Evolutionary conservation across 495 filamentous ascomycete genomes (phyloP), one percentile per base, ranked within the genome.

Genomic region (Astrocystis sublimbata): DNA sequence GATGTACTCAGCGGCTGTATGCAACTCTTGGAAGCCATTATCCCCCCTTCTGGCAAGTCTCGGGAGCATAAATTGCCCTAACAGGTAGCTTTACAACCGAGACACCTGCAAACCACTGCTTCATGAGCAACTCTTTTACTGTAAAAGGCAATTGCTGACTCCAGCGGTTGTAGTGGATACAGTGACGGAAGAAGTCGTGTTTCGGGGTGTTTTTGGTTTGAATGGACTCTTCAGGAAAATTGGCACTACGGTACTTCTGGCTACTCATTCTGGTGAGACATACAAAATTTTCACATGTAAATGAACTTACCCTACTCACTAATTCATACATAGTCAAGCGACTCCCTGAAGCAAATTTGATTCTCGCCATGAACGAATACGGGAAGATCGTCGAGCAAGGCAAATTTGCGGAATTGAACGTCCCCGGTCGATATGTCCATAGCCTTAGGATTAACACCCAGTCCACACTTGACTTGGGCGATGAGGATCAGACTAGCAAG

Each of bases 131-230:
- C n/a, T n/a, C n/a, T n/a, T n/a, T n/a, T n/a, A n/a, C n/a, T n/a
- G n/a, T n/a, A n/a, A n/a, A n/a, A n/a, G n/a, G n/a, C n/a, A n/a
- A n/a, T n/a, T n/a, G n/a, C n/a, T n/a, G n/a, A n/a, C n/a, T n/a
- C n/a, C n/a, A n/a, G n/a, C n/a, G n/a, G n/a, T n/a, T n/a, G n/a
- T n/a, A n/a, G n/a, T 75, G 28, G 72, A 75, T 51, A 50, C 52
- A 33, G 43, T 52, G 9, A 72, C 85, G 0, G 82, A 84, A 58
- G 76, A 81, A 15, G 71, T 75, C 17, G 78, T 87, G 13, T 86
- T 83, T 65, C 71, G 80, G 53, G 71, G 70, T 43, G 52, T 87
- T 4, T 72, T 87, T 47, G 79, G 82, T 12, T 60, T 61, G 38
- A 52, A 68, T 19, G 83, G 83, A 15, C 60, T 71, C 1, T 42